Base-by-base conservation (phyloP, 768 basidiomycete species). In the Suillus brevipes region DNA sequence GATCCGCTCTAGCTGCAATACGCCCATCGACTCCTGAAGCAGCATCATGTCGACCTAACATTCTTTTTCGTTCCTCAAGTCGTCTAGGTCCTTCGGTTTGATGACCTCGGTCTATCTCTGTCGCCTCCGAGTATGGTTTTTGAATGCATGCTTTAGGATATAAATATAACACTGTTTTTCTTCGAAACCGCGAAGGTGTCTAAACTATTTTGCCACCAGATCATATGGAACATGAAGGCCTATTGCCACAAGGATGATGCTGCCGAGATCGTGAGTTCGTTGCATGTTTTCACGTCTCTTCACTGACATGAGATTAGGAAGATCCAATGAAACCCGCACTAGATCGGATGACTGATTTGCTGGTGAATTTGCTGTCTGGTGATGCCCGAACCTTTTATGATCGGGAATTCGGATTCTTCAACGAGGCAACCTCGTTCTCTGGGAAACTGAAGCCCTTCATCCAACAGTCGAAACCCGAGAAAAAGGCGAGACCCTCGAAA, bases 151-250 rank as follows among this genome's bases (percentile, higher is more conserved):
- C 20, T 40, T 2, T 67, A 95, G 96, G 94, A 18, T 99, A 99
- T 78, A 94, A n/a, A n/a, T n/a, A n/a, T 99, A 34, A 87, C 91
- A 64, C 87, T 89, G 28, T 99, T 97, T 83, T 94, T 99, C 70
- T 95, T 95, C 69, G 96, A 98, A 79, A 97, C 96, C 0, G 91
- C 96, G 6, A 96, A 94, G 78, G 94, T 98, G 61, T 99, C 97
- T 2, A 95, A 97, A 74, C 78, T 95, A 25, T 99, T 99, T 80
- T 99, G 97, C 73, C 97, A 99, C 74, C 97, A 99, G 79, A 99
- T 99, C 68, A 94, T 99, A 67, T 99, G 97, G 97, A 99, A 99
- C 75, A 99, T 99, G 97, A 97, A 97, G 72, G 97, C 97, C 5
- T 99, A 99, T 72, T 95, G 92, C 67, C 97, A 88, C 76, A 94